Evolutionary conservation across 306 rosid genomes (phyloP).

Genomic region (Pyrus bretschneideri): DNA sequence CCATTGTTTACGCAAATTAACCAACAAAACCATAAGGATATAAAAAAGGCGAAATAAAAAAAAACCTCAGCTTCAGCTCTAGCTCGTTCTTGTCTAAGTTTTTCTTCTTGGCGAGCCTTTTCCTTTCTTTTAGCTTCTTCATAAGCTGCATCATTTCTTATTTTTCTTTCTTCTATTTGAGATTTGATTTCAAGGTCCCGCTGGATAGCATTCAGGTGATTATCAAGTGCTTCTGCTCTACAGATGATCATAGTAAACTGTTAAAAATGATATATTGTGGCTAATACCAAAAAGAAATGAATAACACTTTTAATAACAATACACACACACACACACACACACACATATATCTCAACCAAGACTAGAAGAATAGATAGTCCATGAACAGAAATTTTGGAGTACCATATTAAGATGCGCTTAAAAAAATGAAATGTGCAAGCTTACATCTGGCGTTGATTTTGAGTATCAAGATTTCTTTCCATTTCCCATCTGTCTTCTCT

Average conservation of each 20-base stretch:
- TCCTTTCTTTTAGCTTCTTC: conserved; percentile 86
- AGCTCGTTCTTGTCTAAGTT: conserved; percentile 68
- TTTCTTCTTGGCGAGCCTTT: conserved; percentile 71
- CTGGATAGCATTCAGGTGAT: conserved; percentile 83
- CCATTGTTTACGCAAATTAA: neutral
- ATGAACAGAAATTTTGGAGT: neutral
- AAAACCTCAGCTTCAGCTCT: conserved; percentile 80
- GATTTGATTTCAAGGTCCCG: conserved; percentile 72
- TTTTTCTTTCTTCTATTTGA: conserved; percentile 86
- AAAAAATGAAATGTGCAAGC: conserved; percentile 17
- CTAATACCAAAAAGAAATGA: neutral
- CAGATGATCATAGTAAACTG: conserved; percentile 15
- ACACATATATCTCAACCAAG: neutral
- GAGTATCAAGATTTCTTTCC: conserved; percentile 72
- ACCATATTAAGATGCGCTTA: neutral
- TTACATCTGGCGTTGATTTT: conserved; percentile 79
- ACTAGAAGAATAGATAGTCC: neutral
- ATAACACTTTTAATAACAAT: neutral
- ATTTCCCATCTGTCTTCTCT: conserved; percentile 68
- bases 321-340: neutral
- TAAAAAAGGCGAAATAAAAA: conserved; percentile 9
- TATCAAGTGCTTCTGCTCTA: conserved; percentile 89
- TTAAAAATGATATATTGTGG: neutral
- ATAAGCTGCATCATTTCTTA: conserved; percentile 79
- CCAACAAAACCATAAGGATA: conserved; percentile 4